Evolutionary conservation across 352 stramenopile species (phyloP).

Genomic region (Phytopythium boreale): DNA sequence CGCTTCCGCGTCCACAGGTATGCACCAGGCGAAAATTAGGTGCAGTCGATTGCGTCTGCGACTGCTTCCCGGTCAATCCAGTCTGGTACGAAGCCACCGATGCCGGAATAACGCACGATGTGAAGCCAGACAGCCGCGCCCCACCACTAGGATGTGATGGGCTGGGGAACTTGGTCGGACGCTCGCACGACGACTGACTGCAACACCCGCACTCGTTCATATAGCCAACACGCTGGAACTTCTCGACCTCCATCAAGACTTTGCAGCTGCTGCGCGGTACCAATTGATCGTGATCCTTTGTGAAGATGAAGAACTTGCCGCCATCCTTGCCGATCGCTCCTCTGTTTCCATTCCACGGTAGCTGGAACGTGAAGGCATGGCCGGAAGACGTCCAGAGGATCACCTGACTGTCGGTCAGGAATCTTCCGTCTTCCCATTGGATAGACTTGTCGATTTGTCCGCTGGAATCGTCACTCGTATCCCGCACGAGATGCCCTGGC

Average conservation of each 20-base stretch:
- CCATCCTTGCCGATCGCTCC: slow-evolving; percentile 17
- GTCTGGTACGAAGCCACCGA: neutral
- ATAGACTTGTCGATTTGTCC: slow-evolving; percentile 15
- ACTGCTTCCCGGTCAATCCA: neutral
- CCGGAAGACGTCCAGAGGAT: slow-evolving; percentile 68
- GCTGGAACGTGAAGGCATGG: slow-evolving; percentile 59
- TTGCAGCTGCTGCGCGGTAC: slow-evolving; percentile 77
- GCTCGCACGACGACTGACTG: neutral
- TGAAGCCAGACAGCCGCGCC: slow-evolving; percentile 31
- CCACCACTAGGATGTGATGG: neutral
- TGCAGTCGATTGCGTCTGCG: neutral
- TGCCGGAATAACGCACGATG: slow-evolving; percentile 32
- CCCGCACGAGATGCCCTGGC: slow-evolving; percentile 26
- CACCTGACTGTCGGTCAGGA: slow-evolving; percentile 59
- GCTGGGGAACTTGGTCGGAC: neutral
- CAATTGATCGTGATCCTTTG: slow-evolving; percentile 77
- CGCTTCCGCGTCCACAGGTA: slow-evolving; percentile 45
- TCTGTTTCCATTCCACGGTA: slow-evolving; percentile 9
- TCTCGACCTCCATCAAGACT: slow-evolving; percentile 43
- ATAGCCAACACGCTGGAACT: slow-evolving; percentile 45
- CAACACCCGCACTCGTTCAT: slow-evolving; percentile 64
- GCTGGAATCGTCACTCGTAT: slow-evolving; percentile 12
- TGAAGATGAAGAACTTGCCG: slow-evolving; percentile 81
- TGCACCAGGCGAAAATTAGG: slow-evolving; percentile 40
- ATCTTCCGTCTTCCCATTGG: slow-evolving; percentile 62